These are phyloP conservation scores for Tetrahymena malaccensis DNA, from an alignment of 73 alveolate species.

Conservation along the genomic window DNA sequence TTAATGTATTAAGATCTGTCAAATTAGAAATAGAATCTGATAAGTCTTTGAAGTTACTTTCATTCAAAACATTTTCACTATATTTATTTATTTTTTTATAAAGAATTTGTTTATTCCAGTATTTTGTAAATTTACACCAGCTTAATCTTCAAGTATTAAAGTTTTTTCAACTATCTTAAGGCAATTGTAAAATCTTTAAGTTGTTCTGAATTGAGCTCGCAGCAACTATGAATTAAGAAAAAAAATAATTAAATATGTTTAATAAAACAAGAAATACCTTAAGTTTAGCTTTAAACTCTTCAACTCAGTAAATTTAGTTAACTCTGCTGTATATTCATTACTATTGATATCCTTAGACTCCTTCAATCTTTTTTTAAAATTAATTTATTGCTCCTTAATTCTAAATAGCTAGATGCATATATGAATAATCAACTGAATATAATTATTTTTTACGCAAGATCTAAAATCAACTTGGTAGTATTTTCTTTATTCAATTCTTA, in stretches of 20 bases:
- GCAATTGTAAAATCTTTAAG: background rate
- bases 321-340: background rate
- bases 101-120: background rate
- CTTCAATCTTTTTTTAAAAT: background rate
- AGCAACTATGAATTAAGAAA: background rate
- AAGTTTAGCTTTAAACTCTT: background rate
- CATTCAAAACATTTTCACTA: background rate
- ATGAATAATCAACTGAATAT: too few species aligned
- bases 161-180: background rate
- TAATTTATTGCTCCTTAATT: too few species aligned
- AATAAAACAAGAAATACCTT: background rate
- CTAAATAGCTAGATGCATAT: too few species aligned
- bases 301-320: background rate
- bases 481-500: background rate
- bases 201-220: background rate
- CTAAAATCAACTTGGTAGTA: background rate
- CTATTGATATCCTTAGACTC: background rate
- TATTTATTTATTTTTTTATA: background rate
- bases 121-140: background rate
- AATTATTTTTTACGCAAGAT: background rate
- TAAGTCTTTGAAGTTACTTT: background rate
- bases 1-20: background rate
- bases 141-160: background rate
- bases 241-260: too few species aligned
- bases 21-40: background rate